Evolutionary conservation across 768 basidiomycete species (phyloP).

Genomic region (Mycena vitilis): DNA sequence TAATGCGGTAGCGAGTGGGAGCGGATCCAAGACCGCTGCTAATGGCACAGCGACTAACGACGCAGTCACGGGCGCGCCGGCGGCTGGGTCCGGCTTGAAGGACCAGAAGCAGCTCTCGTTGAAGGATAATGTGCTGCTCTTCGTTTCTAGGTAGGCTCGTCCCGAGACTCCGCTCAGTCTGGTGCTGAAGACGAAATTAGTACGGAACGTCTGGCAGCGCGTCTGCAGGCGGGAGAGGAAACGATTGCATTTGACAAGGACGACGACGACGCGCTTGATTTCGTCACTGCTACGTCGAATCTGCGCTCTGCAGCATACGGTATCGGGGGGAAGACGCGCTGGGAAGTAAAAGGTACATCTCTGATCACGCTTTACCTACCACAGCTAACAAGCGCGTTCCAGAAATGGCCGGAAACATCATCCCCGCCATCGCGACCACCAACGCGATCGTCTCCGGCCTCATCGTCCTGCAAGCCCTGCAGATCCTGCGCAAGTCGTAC

Average conservation of each 20-base stretch:
- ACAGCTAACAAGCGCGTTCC: not conserved
- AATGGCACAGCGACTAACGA: slow-evolving; percentile 43
- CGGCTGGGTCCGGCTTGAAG: slow-evolving; percentile 60
- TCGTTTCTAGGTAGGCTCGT: slow-evolving; percentile 78
- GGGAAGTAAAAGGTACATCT: slow-evolving; percentile 93
- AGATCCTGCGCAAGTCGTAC: slow-evolving; percentile 78
- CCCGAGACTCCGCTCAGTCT: not conserved
- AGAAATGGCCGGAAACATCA: slow-evolving; percentile 99
- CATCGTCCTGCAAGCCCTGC: slow-evolving; percentile 92
- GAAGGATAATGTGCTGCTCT: slow-evolving; percentile 53
- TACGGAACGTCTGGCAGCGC: slow-evolving; percentile 80
- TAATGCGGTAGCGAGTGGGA: slow-evolving; percentile 44
- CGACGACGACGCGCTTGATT: slow-evolving; percentile 96
- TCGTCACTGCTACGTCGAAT: slow-evolving; percentile 71
- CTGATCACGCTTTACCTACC: not conserved
- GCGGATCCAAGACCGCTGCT: slow-evolving; percentile 35
- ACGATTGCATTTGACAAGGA: slow-evolving; percentile 87
- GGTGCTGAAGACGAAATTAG: slow-evolving; percentile 51
- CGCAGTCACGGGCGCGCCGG: slow-evolving; percentile 21
- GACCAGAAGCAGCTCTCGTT: slow-evolving; percentile 81
- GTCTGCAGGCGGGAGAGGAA: slow-evolving; percentile 73
- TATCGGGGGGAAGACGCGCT: slow-evolving; percentile 89
- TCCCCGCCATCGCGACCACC: slow-evolving; percentile 98
- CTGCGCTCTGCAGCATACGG: slow-evolving; percentile 91
- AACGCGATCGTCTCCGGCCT: slow-evolving; percentile 97